These are phyloP conservation scores for Rhododendron henanense DNA, from an alignment of 148 eudicot genomes.

Conservation along the genomic window DNA sequence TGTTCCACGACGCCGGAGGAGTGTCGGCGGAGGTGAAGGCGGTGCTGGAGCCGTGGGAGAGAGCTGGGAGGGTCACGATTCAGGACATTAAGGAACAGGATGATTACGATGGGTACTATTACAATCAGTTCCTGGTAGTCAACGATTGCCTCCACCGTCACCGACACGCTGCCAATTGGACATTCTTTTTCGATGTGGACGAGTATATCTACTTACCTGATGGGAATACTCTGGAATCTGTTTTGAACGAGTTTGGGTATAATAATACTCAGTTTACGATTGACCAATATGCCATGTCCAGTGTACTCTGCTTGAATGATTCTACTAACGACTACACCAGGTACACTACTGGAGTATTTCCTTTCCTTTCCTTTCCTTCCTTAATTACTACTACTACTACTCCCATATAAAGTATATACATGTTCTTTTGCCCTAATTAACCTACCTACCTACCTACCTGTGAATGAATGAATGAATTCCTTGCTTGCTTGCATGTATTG, in stretches of 20 bases:
- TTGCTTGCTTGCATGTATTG: neutral
- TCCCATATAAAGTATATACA: neutral
- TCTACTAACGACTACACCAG: conserved; percentile 35
- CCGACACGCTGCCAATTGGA: conserved; percentile 46
- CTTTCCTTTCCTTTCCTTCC: neutral
- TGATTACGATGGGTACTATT: conserved; percentile 52
- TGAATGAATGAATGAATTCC: neutral
- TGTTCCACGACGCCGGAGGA: conserved; percentile 62
- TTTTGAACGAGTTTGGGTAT: conserved; percentile 27
- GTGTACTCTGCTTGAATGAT: conserved; percentile 48
- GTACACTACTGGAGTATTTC: neutral
- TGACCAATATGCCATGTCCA: conserved; percentile 64
- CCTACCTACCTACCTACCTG: neutral
- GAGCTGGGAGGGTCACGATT: conserved; percentile 39
- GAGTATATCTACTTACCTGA: conserved; percentile 50
- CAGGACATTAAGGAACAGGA: conserved; percentile 56
- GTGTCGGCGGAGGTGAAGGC: conserved; percentile 37
- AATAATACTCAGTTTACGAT: conserved; percentile 50
- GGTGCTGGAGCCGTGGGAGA: conserved; percentile 58
- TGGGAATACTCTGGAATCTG: conserved; percentile 23
- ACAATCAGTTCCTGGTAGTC: conserved; percentile 58
- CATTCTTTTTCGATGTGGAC: conserved; percentile 55
- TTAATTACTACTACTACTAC: too few relatives aligned
- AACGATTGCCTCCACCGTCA: conserved; percentile 59
- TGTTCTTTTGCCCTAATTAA: neutral